These are phyloP conservation scores for Trametes punicea DNA, from an alignment of 768 basidiomycete genomes.

Conservation along the genomic window DNA sequence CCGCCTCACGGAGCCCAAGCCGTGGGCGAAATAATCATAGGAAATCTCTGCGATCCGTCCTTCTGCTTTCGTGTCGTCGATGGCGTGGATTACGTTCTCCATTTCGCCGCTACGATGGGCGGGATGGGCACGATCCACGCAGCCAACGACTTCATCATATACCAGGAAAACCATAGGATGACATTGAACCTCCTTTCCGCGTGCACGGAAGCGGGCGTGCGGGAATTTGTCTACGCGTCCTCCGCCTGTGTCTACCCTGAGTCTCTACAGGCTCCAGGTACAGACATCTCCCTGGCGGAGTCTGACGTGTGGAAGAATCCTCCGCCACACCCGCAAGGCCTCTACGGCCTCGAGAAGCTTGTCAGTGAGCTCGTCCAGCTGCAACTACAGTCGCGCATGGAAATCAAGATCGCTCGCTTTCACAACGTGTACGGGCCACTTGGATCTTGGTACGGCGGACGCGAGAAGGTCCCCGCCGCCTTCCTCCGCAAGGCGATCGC, in stretches of 20 bases:
- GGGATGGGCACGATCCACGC: conserved; percentile 62
- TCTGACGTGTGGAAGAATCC: conserved; percentile 39
- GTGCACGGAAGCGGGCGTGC: conserved; percentile 36
- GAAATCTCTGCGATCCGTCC: conserved; percentile 44
- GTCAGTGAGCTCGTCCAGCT: conserved; percentile 44
- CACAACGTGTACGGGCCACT: conserved; percentile 59
- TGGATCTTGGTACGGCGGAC: conserved; percentile 50
- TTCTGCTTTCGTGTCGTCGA: conserved; percentile 37
- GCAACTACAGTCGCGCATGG: conserved; percentile 31
- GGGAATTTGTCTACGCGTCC: conserved; percentile 51
- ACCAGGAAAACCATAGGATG: conserved; percentile 48
- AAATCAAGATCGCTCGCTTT: conserved; percentile 49
- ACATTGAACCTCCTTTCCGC: conserved; percentile 46
- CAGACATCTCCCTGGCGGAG: conserved; percentile 46
- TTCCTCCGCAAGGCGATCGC: conserved; percentile 51
- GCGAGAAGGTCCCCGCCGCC: conserved; percentile 58
- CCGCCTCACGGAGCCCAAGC: conserved; percentile 24
- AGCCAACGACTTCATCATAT: conserved; percentile 47
- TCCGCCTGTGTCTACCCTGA: conserved; percentile 59
- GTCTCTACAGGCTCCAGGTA: conserved; percentile 34
- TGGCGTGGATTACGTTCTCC: conserved; percentile 45
- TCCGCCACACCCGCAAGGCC: conserved; percentile 46
- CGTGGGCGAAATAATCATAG: conserved; percentile 35
- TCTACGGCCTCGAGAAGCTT: conserved; percentile 61
- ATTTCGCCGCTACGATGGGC: conserved; percentile 62